These are phyloP conservation scores for Paraphoma chrysanthemicola DNA, from an alignment of 2,329 filamentous ascomycete genomes.

Conservation along the genomic window DNA sequence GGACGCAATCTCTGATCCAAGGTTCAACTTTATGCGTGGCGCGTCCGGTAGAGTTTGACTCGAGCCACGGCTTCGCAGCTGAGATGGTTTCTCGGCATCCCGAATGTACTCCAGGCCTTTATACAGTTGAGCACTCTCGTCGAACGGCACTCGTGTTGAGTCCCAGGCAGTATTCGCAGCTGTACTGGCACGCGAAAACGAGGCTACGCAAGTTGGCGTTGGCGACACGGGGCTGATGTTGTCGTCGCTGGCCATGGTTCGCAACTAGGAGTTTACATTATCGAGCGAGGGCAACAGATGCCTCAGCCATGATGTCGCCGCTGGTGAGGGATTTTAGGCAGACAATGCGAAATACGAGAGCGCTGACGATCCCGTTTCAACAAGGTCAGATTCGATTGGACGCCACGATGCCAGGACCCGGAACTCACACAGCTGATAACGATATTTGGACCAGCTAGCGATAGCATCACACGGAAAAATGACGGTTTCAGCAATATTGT, in stretches of 20 bases:
- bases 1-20: conserved; percentile 6
- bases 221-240: conserved; percentile 12
- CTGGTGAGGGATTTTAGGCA: background rate
- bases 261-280: background rate
- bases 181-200: conserved; percentile 14
- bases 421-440: background rate
- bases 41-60: conserved; percentile 24
- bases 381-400: background rate
- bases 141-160: conserved; percentile 11
- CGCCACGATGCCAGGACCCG: background rate
- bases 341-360: background rate
- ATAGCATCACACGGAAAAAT: no score
- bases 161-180: conserved; percentile 5
- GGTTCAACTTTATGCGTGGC: conserved; percentile 16
- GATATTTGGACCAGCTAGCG: background rate
- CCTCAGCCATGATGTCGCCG: background rate
- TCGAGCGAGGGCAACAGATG: background rate
- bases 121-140: conserved; percentile 16
- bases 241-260: conserved; percentile 6
- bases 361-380: background rate
- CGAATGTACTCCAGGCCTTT: conserved; percentile 13
- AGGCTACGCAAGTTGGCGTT: conserved; percentile 9
- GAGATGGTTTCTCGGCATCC: conserved; percentile 9
- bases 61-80: conserved; percentile 10
- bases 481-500: no score